These are phyloP conservation scores for Xylaria flabelliformis DNA, from an alignment of 495 filamentous ascomycete species.

Conservation along the genomic window DNA sequence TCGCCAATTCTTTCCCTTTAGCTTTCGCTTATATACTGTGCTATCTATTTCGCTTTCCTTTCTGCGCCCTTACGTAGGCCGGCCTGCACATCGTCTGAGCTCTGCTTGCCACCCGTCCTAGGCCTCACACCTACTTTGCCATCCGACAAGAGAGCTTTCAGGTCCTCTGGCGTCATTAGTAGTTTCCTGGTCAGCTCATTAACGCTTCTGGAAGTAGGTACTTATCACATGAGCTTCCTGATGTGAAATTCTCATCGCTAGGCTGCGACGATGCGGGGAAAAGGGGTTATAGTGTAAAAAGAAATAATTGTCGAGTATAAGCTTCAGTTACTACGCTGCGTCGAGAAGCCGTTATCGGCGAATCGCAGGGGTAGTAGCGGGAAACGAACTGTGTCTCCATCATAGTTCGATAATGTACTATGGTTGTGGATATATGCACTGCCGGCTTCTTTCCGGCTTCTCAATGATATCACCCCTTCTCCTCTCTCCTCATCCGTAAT, in stretches of 20 bases:
- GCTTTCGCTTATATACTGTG: too few species aligned
- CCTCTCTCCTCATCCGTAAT: neutral
- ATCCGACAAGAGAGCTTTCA: neutral
- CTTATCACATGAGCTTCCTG: neutral
- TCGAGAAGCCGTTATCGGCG: slow-evolving; percentile 16
- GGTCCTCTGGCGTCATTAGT: neutral
- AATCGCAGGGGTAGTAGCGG: neutral
- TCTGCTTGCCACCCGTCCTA: too few species aligned
- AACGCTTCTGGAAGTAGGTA: neutral
- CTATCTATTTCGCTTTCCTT: too few species aligned
- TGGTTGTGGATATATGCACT: slow-evolving; percentile 14
- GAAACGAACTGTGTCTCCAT: neutral
- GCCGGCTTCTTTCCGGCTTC: slow-evolving; percentile 1
- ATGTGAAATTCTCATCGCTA: neutral
- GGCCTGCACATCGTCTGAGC: too few species aligned
- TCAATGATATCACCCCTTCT: neutral
- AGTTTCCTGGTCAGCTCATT: neutral
- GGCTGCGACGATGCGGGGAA: neutral
- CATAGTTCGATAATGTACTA: neutral
- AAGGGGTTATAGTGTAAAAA: neutral
- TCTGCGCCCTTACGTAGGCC: too few species aligned
- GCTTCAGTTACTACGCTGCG: neutral
- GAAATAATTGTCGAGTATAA: neutral
- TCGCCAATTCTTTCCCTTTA: too few species aligned
- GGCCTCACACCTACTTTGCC: neutral